phyloP scores from a whole-genome alignment of 1,139 yeast species.

The Zygosaccharomyces pseudobailii region DNA sequence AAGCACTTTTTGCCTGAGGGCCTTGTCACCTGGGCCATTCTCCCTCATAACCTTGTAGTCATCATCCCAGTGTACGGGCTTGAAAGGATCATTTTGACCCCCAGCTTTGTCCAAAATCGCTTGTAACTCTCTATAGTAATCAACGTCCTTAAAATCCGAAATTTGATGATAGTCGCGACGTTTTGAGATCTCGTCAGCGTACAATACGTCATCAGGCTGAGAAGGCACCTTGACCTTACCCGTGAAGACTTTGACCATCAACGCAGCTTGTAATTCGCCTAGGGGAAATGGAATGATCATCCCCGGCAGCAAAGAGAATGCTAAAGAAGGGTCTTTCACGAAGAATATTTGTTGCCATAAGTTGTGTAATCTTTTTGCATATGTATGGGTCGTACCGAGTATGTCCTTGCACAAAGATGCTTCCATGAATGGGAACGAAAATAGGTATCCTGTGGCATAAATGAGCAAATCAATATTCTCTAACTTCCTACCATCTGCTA shows the following conservation, averaged over 20 bases:
- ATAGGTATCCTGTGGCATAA: conserved; percentile 62
- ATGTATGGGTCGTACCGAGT: conserved; percentile 38
- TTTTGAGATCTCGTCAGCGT: conserved; percentile 4
- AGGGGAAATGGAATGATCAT: conserved; percentile 55
- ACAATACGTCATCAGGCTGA: conserved; percentile 12
- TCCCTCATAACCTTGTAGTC: conserved; percentile 13
- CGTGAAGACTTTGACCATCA: conserved; percentile 51
- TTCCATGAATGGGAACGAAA: conserved; percentile 48
- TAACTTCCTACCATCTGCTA: conserved; percentile 38
- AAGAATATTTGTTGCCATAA: conserved; percentile 51
- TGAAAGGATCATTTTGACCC: conserved; percentile 14
- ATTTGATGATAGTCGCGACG: conserved; percentile 11
- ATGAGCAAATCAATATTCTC: conserved; percentile 46
- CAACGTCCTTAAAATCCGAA: conserved; percentile 18
- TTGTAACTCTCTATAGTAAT: conserved; percentile 23
- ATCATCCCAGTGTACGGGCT: conserved; percentile 25
- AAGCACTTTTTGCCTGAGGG: conserved; percentile 17
- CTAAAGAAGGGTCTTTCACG: conserved; percentile 52
- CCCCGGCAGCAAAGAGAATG: conserved; percentile 48
- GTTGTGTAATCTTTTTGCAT: conserved; percentile 42
- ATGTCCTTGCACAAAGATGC: conserved; percentile 29
- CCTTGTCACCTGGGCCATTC: conserved; percentile 15
- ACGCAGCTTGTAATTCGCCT: conserved; percentile 55
- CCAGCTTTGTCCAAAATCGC: conserved; percentile 16
- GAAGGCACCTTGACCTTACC: conserved; percentile 45